Base-by-base conservation (phyloP, 768 basidiomycete genomes). In the Sistotremastrum suecicum region DNA sequence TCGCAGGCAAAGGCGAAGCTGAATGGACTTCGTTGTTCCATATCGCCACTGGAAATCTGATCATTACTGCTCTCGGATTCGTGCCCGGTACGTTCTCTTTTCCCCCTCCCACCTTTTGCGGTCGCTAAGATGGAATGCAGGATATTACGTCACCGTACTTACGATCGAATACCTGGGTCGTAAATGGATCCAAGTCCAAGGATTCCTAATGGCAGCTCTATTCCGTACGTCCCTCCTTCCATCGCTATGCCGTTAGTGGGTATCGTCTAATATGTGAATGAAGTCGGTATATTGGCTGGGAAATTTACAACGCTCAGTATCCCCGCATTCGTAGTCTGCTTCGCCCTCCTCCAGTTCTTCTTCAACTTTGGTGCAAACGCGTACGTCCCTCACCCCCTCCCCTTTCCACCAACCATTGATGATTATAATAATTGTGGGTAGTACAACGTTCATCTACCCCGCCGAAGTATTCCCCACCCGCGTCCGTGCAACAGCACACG, bases 351-450 rank as follows among this genome's bases (percentile, higher is more conserved):
- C 28, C 81, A 82, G 67, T 83, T 83, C 66, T 83, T 84, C 69
- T 84, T 84, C 69, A 84, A 85, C 64, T 86, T 83, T 54, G 83
- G 83, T 12, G 78, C 80, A 3, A 84, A 83, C 56, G 64, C 75
- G 70, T 78, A 7, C 42, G 46, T 20, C 30, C 34, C 29, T 33
- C 12, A 28, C 48, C 41, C 11, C n/a, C 31, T 38, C 32, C 20
- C 11, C 41, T 42, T 20, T 41, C 42, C 41, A 74, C 75, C 5
- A 71, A 75, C 49, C 77, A 72, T 45, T 71, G 76, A 44, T 48
- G 63, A 54, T 43, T 5, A 10, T 31, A 35, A 43, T 44, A n/a
- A n/a, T 61, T 54, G 0, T 45, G 28, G 32, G 30, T 39, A 79
- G 75, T 72, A 76, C n/a, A n/a, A n/a, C 56, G 37, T 59, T 58